Evolutionary conservation across 2,329 filamentous ascomycete genomes (phyloP).

Genomic region (Phialemoniopsis sp.): DNA sequence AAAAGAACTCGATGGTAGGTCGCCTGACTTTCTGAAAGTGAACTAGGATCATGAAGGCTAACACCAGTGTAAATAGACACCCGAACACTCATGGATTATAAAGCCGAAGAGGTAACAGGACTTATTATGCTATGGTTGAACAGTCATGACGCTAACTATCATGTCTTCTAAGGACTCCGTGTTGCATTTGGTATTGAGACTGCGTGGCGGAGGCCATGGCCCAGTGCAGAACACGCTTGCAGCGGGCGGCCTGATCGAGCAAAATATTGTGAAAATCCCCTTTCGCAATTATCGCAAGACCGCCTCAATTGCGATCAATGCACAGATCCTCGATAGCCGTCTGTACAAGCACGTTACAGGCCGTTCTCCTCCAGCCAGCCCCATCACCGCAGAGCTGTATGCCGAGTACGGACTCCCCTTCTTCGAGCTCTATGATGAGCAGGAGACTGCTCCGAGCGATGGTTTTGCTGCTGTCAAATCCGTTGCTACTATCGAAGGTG

Average conservation of each 20-base stretch:
- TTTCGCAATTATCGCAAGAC: background rate
- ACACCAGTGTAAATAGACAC: no score
- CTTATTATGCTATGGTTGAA: no score
- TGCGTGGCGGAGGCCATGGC: background rate
- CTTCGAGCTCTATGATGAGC: background rate
- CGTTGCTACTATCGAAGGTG: background rate
- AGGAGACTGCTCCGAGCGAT: background rate
- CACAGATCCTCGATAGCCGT: conserved; percentile 4
- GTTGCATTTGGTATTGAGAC: no score
- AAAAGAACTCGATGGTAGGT: background rate
- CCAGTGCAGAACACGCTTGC: background rate
- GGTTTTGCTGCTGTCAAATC: background rate
- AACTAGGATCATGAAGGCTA: no score
- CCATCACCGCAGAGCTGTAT: background rate
- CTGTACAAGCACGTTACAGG: conserved; percentile 1
- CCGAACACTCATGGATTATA: no score
- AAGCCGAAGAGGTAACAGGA: no score
- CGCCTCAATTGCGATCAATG: background rate
- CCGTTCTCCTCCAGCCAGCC: background rate
- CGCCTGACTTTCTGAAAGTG: no score
- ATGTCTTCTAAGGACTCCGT: no score
- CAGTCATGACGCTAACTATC: no score
- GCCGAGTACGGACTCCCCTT: background rate
- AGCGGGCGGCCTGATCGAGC: background rate
- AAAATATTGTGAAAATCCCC: conserved; percentile 1